These are phyloP conservation scores for Ettlia oleoabundans DNA, from an alignment of 139 green algal genomes.

Conservation along the genomic window DNA sequence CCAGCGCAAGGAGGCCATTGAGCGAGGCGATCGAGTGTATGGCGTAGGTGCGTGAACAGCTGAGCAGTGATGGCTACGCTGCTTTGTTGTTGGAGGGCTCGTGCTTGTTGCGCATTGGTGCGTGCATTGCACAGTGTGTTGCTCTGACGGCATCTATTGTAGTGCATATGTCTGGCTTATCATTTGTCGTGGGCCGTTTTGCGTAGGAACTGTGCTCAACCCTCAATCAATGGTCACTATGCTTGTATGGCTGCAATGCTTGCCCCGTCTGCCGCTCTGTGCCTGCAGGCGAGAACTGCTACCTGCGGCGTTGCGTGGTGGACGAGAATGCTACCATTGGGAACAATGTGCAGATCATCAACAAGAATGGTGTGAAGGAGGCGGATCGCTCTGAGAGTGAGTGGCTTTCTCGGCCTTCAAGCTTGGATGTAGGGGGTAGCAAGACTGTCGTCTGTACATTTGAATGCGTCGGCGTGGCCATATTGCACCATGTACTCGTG, in stretches of 20 bases:
- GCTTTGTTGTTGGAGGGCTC: not conserved
- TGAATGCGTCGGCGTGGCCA: too few species aligned
- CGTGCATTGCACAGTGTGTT: too few species aligned
- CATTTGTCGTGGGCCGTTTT: too few species aligned
- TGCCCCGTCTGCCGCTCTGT: not conserved
- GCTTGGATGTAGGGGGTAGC: not conserved
- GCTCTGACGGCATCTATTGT: too few species aligned
- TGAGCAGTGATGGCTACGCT: not conserved
- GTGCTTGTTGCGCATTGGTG: too few species aligned
- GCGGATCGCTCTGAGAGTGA: constrained; percentile 43
- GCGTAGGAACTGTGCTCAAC: too few species aligned
- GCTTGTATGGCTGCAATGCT: not conserved
- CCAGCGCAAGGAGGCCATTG: not conserved
- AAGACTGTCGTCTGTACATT: not conserved
- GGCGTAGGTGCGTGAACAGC: constrained; percentile 60
- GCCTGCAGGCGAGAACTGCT: constrained; percentile 42
- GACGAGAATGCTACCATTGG: constrained; percentile 81
- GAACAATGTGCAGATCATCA: constrained; percentile 64
- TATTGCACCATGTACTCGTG: too few species aligned
- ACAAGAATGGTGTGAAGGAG: constrained; percentile 74
- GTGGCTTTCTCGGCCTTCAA: not conserved
- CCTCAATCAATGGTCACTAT: not conserved
- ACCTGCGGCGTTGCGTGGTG: constrained; percentile 62
- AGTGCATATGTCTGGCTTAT: too few species aligned
- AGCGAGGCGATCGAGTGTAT: constrained; percentile 46